Percentiles rank a stretch among this genome's conserved stretches.
phyloP scores from a whole-genome alignment of 768 basidiomycete species.

The Rhodotorula babjevae region DNA sequence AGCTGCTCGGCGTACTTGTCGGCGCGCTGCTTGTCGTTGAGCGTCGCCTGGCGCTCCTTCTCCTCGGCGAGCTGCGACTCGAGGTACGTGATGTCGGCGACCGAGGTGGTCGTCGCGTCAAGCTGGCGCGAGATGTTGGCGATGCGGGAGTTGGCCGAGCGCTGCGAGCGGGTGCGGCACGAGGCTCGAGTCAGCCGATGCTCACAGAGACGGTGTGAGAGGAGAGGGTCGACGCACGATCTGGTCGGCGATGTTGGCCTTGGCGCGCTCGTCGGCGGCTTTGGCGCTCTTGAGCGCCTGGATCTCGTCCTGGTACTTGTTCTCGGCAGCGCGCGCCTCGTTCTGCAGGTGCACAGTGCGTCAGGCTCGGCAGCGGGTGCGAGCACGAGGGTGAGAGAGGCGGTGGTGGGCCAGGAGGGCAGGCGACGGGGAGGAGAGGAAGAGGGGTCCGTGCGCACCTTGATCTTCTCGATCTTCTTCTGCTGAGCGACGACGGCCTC shows the following conservation, averaged over 20 bases:
- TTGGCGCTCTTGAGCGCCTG: constrained; percentile 57
- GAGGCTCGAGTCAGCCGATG: not conserved
- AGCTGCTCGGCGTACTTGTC: constrained; percentile 15
- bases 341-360: constrained; percentile 33
- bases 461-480: constrained; percentile 37
- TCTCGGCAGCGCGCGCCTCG: constrained; percentile 45
- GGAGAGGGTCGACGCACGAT: constrained; percentile 42
- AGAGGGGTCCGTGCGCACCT: constrained; percentile 23
- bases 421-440: too few species aligned
- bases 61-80: constrained; percentile 52
- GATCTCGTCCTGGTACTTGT: constrained; percentile 59
- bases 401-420: too few species aligned
- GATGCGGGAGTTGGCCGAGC: constrained; percentile 44
- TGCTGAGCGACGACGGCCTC: constrained; percentile 47
- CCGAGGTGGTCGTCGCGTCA: constrained; percentile 46
- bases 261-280: constrained; percentile 44
- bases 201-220: not conserved
- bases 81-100: constrained; percentile 51
- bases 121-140: constrained; percentile 44
- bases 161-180: constrained; percentile 19
- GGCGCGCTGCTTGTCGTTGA: constrained; percentile 18
- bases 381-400: too few species aligned
- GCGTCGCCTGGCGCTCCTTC: constrained; percentile 23
- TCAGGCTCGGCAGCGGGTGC: too few species aligned
- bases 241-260: constrained; percentile 43